Conservation (phyloP, 192 early-diverging fungal species). For the Coemansia aciculifera region DNA sequence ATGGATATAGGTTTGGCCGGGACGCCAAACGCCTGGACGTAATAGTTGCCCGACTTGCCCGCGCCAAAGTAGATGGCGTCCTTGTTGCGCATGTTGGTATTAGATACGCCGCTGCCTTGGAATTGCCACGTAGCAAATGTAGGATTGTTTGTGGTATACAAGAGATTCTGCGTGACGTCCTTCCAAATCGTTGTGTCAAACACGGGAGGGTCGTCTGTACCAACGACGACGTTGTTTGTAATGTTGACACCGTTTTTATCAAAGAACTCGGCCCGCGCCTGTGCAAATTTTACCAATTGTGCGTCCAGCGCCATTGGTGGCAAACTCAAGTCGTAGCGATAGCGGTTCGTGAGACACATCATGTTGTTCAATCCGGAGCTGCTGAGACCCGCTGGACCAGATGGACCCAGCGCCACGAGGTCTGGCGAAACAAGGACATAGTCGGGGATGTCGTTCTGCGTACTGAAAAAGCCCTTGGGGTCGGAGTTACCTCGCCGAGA, state of each 20-base stretch:
- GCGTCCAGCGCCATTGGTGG: constrained; percentile 36
- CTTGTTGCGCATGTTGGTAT: constrained; percentile 12
- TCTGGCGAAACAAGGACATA: constrained; percentile 48
- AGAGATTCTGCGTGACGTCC: constrained; percentile 33
- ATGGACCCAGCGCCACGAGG: constrained; percentile 38
- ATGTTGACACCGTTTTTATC: not conserved
- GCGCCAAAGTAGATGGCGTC: constrained; percentile 29
- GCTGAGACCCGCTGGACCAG: constrained; percentile 21
- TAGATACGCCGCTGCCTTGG: constrained; percentile 3
- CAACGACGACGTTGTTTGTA: constrained; percentile 12
- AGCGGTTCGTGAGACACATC: constrained; percentile 38
- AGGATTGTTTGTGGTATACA: constrained; percentile 27
- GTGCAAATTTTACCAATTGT: constrained; percentile 35
- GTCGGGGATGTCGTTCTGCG: constrained; percentile 25
- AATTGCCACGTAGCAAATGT: constrained; percentile 47
- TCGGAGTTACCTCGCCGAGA: not conserved
- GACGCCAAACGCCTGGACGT: constrained; percentile 44
- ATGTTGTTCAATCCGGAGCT: constrained; percentile 36
- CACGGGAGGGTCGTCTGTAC: not conserved
- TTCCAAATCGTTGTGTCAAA: constrained; percentile 35
- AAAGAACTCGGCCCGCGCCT: constrained; percentile 35
- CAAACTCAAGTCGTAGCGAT: constrained; percentile 24
- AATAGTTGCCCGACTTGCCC: constrained; percentile 29
- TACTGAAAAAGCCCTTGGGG: constrained; percentile 7
- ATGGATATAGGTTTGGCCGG: constrained; percentile 9